Percentiles rank a stretch among this genome's conserved stretches.
phyloP scores from a whole-genome alignment of 116 monocot genomes.

The Cymodocea nodosa region DNA sequence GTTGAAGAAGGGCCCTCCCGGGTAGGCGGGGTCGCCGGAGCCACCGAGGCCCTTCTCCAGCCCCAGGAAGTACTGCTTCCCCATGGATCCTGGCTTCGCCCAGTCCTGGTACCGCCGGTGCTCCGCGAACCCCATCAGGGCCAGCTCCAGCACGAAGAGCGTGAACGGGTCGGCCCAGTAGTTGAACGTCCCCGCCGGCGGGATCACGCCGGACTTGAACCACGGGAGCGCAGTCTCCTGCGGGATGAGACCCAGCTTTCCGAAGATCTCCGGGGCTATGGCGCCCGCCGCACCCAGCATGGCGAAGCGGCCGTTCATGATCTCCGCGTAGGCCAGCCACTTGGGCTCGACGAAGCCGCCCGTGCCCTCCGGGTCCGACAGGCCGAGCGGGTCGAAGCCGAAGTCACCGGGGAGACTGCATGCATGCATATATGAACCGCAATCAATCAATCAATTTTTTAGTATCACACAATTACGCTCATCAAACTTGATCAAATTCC shows the following conservation, averaged over 20 bases:
- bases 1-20: conserved; percentile 87
- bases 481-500: too few species aligned
- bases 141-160: conserved; percentile 79
- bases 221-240: conserved; percentile 75
- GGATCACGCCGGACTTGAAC: conserved; percentile 93
- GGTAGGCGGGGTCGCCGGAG: conserved; percentile 74
- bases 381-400: conserved; percentile 89
- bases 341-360: conserved; percentile 93
- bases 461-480: too few species aligned
- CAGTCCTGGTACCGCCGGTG: conserved; percentile 91
- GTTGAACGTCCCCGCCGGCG: conserved; percentile 78
- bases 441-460: too few species aligned
- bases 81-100: conserved; percentile 79
- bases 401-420: conserved; percentile 78
- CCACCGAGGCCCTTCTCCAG: conserved; percentile 75
- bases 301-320: conserved; percentile 80
- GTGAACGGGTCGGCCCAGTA: conserved; percentile 95
- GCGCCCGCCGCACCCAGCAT: conserved; percentile 67
- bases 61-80: conserved; percentile 87
- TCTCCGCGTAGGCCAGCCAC: conserved; percentile 86
- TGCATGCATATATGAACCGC: too few species aligned
- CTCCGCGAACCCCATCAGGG: conserved; percentile 91
- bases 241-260: conserved; percentile 66
- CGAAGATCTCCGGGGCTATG: conserved; percentile 74
- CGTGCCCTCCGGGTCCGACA: conserved; percentile 84